phyloP scores from a whole-genome alignment of 2,329 filamentous ascomycete genomes.

The Cylindrodendrum hubeiense region DNA sequence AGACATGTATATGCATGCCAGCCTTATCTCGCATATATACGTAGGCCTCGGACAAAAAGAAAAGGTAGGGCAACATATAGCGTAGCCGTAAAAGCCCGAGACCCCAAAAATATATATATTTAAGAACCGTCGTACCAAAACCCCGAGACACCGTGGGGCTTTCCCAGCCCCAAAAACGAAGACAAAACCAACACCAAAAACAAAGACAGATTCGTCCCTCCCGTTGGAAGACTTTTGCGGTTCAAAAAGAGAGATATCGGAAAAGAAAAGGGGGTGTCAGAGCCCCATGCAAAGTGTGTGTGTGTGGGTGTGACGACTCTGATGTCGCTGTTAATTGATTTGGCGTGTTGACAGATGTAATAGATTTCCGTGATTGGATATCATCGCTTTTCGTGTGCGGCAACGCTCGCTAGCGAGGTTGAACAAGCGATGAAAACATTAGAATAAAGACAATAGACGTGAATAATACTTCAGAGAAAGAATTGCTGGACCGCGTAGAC shows the following conservation, averaged over 20 bases:
- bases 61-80: background rate
- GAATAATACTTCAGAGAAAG: background rate
- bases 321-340: background rate
- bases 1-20: slow-evolving; percentile 16
- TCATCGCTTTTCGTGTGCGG: background rate
- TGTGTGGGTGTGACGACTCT: background rate
- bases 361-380: background rate
- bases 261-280: background rate
- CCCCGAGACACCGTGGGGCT: background rate
- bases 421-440: background rate
- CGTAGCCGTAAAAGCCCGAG: background rate
- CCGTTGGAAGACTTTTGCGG: background rate
- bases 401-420: no score
- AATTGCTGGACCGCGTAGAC: background rate
- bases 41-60: background rate
- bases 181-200: slow-evolving; percentile 5
- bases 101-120: background rate
- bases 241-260: slow-evolving; percentile 3
- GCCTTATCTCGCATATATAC: slow-evolving; percentile 1
- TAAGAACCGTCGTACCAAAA: background rate
- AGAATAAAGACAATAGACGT: background rate
- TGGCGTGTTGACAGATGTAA: background rate
- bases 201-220: background rate
- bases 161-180: slow-evolving; percentile 23
- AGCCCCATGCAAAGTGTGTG: slow-evolving; percentile 14